Evolutionary conservation across 2,329 filamentous ascomycete genomes (phyloP), one percentile per base, ranked within the genome.

Genomic region (Xylariaceae sp.): DNA sequence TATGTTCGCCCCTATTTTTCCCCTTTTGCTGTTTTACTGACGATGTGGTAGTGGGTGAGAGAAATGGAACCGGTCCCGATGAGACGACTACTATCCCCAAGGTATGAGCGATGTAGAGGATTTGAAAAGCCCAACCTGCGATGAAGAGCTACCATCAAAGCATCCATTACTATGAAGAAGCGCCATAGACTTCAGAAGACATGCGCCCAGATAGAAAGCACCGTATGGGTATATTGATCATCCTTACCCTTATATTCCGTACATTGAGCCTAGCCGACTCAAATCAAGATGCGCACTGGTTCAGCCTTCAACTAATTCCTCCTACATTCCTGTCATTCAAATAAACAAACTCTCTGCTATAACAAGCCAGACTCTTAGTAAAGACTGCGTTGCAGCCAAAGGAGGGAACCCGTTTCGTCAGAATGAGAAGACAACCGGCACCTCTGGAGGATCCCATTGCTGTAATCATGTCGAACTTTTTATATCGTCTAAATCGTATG

Each of bases 11-110:
- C 7, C 47, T 47, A 53, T 30, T 5, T 11, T 17, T 15, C 37
- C 11, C 37, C 11, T 30, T 30, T 30, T 30, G 23, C 23, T 30
- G 23, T 30, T 30, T 30, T 30, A 35, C 72, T 76, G 66, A 77
- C 62, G 48, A 54, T 56, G 18, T 30, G 17, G 18, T 56, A 85
- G 82, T 85, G 49, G 82, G 82, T 11, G 82, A 85, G 73, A 80
- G 74, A 65, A 85, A 85, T 63, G 77, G 74, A 11, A 76, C 77
- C 2, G 81, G 79, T 0, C 81, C 81, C 1, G 77, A 78, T 56
- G 74, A 74, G 56, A 63, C 51, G 74, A 78, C 64, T 79, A 10
- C 37, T 13, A 42, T 42, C 37, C 8, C 23, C 9, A 15, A 23
- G 30, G n/a, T 2, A 13, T 44, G 53, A 23, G 6, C 4, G 35